Evolutionary conservation across 495 filamentous ascomycete genomes (phyloP).

Genomic region (Daldinia decipiens): DNA sequence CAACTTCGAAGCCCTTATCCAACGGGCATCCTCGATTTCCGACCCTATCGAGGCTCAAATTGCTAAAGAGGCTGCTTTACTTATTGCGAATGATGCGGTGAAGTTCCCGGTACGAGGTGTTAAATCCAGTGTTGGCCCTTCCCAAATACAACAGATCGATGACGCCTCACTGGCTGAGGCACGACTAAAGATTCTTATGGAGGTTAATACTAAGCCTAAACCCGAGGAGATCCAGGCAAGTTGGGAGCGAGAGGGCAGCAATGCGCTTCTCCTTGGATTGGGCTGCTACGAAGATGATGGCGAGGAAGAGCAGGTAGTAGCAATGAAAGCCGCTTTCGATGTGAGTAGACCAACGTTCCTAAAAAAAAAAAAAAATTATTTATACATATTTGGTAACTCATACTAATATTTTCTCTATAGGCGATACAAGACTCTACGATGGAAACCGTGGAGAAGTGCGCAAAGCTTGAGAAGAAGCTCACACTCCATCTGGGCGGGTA

Average conservation of each 20-base stretch:
- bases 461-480: conserved; percentile 95
- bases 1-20: conserved; percentile 74
- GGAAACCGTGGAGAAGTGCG: conserved; percentile 77
- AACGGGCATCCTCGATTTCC: conserved; percentile 59
- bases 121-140: conserved; percentile 68
- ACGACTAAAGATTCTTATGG: conserved; percentile 76
- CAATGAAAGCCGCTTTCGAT: conserved; percentile 72
- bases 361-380: too few species aligned
- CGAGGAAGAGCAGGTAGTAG: conserved; percentile 68
- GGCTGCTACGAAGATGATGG: conserved; percentile 79
- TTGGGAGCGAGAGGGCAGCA: conserved; percentile 72
- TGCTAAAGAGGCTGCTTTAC: conserved; percentile 75
- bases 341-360: conserved; percentile 55
- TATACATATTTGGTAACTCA: not conserved
- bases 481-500: conserved; percentile 88
- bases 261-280: conserved; percentile 74
- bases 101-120: conserved; percentile 75
- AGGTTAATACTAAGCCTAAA: conserved; percentile 68
- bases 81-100: conserved; percentile 83
- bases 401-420: conserved; percentile 60
- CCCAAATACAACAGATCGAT: conserved; percentile 71
- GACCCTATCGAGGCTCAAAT: conserved; percentile 64
- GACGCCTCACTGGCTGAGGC: conserved; percentile 79
- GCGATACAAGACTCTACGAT: conserved; percentile 75
- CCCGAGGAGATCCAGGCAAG: conserved; percentile 71